Base-by-base conservation (phyloP, 2,329 filamentous ascomycete genomes). In the Colletotrichum scovillei region DNA sequence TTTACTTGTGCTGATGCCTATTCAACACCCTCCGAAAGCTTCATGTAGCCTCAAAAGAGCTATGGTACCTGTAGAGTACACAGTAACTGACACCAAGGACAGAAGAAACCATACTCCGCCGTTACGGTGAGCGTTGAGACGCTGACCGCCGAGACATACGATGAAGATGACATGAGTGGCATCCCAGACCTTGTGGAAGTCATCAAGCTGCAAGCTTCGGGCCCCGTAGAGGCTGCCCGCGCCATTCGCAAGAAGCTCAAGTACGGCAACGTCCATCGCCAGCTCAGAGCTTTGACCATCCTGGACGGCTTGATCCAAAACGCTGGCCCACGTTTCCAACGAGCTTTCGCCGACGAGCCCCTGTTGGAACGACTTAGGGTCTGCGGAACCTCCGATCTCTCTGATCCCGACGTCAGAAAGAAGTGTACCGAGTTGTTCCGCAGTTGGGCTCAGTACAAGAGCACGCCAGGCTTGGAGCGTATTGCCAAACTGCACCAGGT, bases 181-280 rank as follows among this genome's bases (percentile, higher is more conserved):
- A 95, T 99, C 76, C 94, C 96, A 53, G 95, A 98, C 78, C 91
- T 99, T 28, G 94, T 98, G 75, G 97, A 99, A 83, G 95, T 97
- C 69, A 94, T 99, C 81, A 93, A 94, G 76, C 91, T 99, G 72
- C 97, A 99, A 83, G 88, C 90, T 30, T 93, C 94, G 7, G 97
- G 97, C 0, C 95, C 97, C 1, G 90, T 91, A 14, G 97, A 99
- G 86, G 95, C 95, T 72, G 95, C 96, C 67, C 91, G 97, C 80
- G 95, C 97, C 60, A 90, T 99, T 78, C 92, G 97, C 74, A 99
- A 99, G 90, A 98, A 98, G 87, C 90, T 99, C 88, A 99, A 99
- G 86, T 98, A 99, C 83, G 97, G 97, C 78, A 97, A 92, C 79
- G 88, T 94, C n/a, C 96, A 98, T 82, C 93, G 95, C 63, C 97